Conservation (phyloP, 768 basidiomycete genomes). For the Hydnum rufescens region DNA sequence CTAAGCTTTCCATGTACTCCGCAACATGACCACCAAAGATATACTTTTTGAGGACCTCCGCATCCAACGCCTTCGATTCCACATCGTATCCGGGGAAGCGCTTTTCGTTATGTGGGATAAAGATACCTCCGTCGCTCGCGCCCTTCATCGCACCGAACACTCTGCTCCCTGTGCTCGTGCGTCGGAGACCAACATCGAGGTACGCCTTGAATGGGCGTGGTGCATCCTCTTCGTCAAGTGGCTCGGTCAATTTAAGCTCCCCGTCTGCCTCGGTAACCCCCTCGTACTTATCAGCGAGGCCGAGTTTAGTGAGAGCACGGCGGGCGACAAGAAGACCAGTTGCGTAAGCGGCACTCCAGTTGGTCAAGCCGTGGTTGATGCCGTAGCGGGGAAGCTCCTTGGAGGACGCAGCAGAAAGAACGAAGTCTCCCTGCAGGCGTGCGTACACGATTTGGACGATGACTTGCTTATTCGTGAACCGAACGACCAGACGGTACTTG, state of each 20-base stretch:
- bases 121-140: slow-evolving; percentile 92
- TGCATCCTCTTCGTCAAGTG: slow-evolving; percentile 75
- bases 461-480: slow-evolving; percentile 95
- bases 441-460: slow-evolving; percentile 93
- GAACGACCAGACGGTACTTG: slow-evolving; percentile 96
- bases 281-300: slow-evolving; percentile 94
- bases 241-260: slow-evolving; percentile 60
- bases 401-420: slow-evolving; percentile 74
- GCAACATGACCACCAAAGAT: slow-evolving; percentile 95
- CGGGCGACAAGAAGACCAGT: slow-evolving; percentile 91
- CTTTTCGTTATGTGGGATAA: slow-evolving; percentile 92
- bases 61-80: slow-evolving; percentile 81
- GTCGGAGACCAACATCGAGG: slow-evolving; percentile 95
- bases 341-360: slow-evolving; percentile 98
- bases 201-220: slow-evolving; percentile 98
- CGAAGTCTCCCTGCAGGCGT: slow-evolving; percentile 91
- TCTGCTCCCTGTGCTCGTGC: slow-evolving; percentile 93
- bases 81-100: slow-evolving; percentile 96
- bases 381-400: slow-evolving; percentile 88
- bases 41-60: slow-evolving; percentile 92
- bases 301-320: slow-evolving; percentile 85
- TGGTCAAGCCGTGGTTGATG: slow-evolving; percentile 94
- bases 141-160: slow-evolving; percentile 99
- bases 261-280: slow-evolving; percentile 87
- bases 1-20: slow-evolving; percentile 98